A percentile compares a stretch with the other conserved stretches of the same genome.
These are phyloP conservation scores for Suillus occidentalis DNA, from an alignment of 768 basidiomycete species.

Conservation along the genomic window DNA sequence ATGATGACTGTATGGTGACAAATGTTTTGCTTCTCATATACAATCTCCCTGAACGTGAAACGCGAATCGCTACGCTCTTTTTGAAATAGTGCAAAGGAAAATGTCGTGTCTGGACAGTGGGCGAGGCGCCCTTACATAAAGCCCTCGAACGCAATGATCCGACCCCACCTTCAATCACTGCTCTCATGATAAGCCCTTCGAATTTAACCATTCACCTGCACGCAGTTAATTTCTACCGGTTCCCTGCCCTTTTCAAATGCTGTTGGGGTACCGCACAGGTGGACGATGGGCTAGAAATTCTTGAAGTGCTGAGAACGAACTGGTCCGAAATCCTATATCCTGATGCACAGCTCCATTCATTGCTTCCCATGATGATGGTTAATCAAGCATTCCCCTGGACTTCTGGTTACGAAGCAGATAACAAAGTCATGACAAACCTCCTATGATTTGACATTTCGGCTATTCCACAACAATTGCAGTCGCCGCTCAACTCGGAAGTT, in stretches of 20 bases:
- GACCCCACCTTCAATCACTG: background rate
- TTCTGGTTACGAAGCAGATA: background rate
- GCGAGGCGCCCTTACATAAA: background rate
- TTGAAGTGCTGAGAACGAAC: background rate
- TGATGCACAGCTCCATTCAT: background rate
- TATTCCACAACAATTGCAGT: background rate
- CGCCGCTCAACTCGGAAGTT: background rate
- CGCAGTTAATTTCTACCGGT: background rate
- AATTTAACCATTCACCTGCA: background rate
- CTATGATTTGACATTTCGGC: background rate
- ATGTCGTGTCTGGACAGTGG: background rate
- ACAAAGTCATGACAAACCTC: background rate
- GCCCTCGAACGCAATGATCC: background rate
- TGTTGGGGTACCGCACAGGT: background rate
- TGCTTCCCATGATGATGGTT: background rate
- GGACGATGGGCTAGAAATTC: background rate
- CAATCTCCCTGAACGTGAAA: background rate
- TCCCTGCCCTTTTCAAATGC: background rate
- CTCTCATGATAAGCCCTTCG: background rate
- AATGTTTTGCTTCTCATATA: background rate
- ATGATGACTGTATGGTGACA: background rate
- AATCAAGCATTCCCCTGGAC: background rate
- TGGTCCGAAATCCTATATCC: background rate
- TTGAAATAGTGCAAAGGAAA: background rate
- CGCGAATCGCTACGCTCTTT: background rate